Evolutionary conservation across 208 protist genomes (phyloP).

Genomic region (Zelonia costaricensis): DNA sequence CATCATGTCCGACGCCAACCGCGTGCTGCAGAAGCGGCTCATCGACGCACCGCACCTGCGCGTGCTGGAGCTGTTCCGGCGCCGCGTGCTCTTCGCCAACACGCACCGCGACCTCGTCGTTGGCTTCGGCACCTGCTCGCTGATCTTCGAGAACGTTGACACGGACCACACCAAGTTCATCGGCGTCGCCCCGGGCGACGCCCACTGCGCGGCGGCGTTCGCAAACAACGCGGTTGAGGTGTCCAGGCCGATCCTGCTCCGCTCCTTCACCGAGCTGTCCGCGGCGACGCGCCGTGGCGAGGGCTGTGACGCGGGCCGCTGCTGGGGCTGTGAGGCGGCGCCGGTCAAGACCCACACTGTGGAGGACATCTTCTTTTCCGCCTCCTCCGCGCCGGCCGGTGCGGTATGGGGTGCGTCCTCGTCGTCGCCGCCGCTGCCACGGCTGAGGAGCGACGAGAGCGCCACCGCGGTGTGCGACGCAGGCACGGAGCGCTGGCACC

Average conservation of each 20-base stretch:
- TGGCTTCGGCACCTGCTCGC: slow-evolving; percentile 61
- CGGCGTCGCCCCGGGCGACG: slow-evolving; percentile 12
- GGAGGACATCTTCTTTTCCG: no score
- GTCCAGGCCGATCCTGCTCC: slow-evolving; percentile 44
- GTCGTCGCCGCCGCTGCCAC: not conserved
- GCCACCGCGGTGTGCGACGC: not conserved
- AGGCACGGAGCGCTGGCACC: not conserved
- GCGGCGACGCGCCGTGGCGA: not conserved
- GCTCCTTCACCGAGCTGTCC: slow-evolving; percentile 16
- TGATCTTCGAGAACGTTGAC: slow-evolving; percentile 48
- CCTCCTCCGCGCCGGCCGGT: no score
- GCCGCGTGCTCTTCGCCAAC: slow-evolving; percentile 71
- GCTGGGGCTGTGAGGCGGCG: no score
- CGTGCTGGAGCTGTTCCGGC: slow-evolving; percentile 49
- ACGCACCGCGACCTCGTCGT: slow-evolving; percentile 71
- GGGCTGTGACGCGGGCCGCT: not conserved
- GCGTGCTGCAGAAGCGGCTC: slow-evolving; percentile 41
- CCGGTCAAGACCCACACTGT: no score
- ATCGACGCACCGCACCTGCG: slow-evolving; percentile 46
- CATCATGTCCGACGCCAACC: slow-evolving; percentile 40
- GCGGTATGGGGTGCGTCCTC: no score
- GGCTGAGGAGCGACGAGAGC: not conserved
- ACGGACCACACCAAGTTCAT: slow-evolving; percentile 45
- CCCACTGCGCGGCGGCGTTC: slow-evolving; percentile 52
- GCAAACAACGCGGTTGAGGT: slow-evolving; percentile 34